Conservation (phyloP, 306 rosid species). For the Cicer chorassanicum region DNA sequence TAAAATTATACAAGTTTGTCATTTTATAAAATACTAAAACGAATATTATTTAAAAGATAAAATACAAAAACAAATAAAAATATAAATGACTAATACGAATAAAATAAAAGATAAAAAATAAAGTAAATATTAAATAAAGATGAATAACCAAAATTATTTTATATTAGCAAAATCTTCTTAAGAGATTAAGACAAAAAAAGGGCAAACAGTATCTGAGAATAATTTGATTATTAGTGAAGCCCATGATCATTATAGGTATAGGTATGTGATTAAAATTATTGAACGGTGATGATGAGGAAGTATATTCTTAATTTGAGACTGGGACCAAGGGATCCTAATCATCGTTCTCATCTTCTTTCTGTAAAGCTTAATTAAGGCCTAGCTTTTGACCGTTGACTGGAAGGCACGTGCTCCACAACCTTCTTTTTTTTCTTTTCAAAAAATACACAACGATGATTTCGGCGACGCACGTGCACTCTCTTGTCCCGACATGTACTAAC, state of each 20-base stretch:
- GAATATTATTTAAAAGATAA: no score
- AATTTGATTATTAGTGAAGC: constrained; percentile 24
- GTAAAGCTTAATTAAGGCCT: constrained; percentile 43
- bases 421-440: constrained; percentile 50
- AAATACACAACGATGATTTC: constrained; percentile 64
- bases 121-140: no score
- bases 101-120: no score
- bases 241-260: constrained; percentile 32
- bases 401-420: constrained; percentile 79
- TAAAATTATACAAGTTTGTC: no score
- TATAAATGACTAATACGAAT: no score
- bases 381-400: constrained; percentile 84
- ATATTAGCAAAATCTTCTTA: no score
- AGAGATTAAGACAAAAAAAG: no score
- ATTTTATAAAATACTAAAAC: no score
- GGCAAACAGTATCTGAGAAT: background rate
- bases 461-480: constrained; percentile 80
- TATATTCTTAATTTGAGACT: constrained; percentile 36
- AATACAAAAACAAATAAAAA: no score
- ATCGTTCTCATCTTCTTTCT: constrained; percentile 58
- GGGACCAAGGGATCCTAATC: constrained; percentile 50
- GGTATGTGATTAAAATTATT: constrained; percentile 43
- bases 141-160: no score
- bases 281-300: constrained; percentile 51
- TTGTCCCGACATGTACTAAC: constrained; percentile 61